phyloP scores from a whole-genome alignment of 352 stramenopile species.

The Globisporangium spiculum region DNA sequence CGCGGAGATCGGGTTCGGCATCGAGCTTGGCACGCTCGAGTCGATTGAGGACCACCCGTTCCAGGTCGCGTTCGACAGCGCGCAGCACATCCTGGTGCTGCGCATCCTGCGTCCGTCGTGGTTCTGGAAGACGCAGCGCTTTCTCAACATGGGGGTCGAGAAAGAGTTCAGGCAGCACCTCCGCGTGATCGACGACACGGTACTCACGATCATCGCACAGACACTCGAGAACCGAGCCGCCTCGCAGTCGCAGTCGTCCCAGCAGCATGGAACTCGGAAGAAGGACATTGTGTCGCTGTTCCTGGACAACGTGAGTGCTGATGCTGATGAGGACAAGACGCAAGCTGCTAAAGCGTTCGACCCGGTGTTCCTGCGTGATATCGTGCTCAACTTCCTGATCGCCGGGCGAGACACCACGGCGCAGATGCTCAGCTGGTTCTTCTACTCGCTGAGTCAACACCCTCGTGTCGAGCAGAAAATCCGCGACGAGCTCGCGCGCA shows the following conservation, averaged over 20 bases:
- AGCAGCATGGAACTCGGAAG: background rate
- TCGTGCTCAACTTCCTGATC: constrained; percentile 50
- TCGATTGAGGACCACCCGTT: constrained; percentile 21
- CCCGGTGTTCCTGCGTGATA: constrained; percentile 27
- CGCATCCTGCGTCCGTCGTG: constrained; percentile 38
- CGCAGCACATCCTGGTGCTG: constrained; percentile 26
- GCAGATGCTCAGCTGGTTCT: constrained; percentile 37
- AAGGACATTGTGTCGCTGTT: constrained; percentile 50
- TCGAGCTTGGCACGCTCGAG: constrained; percentile 20
- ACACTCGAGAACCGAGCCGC: constrained; percentile 19
- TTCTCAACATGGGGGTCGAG: constrained; percentile 21
- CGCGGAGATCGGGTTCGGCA: constrained; percentile 39
- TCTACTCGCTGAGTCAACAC: constrained; percentile 38
- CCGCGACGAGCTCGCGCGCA: constrained; percentile 17
- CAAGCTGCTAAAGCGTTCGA: constrained; percentile 3
- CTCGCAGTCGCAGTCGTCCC: too few species aligned
- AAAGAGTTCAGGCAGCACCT: constrained; percentile 26
- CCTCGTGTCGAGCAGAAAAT: constrained; percentile 29
- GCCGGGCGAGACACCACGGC: constrained; percentile 48
- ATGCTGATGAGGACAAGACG: background rate
- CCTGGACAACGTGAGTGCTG: constrained; percentile 30
- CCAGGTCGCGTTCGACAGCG: constrained; percentile 35
- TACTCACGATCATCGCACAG: constrained; percentile 32
- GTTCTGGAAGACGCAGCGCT: constrained; percentile 41
- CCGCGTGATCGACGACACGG: constrained; percentile 31